phyloP scores from a whole-genome alignment of 2,329 filamentous ascomycete genomes.

The Colletotrichum eremochloae region DNA sequence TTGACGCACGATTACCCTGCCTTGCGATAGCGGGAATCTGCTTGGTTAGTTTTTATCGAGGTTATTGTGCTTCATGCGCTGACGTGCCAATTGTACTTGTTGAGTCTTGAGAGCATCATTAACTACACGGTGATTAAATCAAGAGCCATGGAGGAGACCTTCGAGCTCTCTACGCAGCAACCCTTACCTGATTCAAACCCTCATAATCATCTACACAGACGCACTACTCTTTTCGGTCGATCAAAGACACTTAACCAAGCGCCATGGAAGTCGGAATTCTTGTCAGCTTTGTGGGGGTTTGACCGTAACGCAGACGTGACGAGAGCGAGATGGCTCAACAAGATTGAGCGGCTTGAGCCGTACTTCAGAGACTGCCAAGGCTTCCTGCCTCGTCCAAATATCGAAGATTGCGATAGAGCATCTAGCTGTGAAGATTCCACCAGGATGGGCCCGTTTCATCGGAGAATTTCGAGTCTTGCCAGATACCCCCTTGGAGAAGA shows the following conservation, averaged over 20 bases:
- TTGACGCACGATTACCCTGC: too few relatives aligned
- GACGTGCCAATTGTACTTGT: too few relatives aligned
- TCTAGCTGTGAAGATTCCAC: background rate
- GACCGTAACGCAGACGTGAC: background rate
- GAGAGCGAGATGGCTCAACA: background rate
- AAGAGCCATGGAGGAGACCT: too few relatives aligned
- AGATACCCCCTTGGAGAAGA: background rate
- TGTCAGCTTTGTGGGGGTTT: background rate
- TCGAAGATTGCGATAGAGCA: background rate
- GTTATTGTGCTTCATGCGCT: too few relatives aligned
- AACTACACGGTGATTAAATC: too few relatives aligned
- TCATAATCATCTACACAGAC: too few relatives aligned
- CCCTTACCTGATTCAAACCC: too few relatives aligned
- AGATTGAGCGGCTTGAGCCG: background rate
- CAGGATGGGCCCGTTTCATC: background rate
- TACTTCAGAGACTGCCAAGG: background rate
- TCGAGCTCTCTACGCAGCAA: too few relatives aligned
- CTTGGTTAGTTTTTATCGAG: too few relatives aligned
- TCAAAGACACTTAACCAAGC: background rate
- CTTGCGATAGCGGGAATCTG: too few relatives aligned
- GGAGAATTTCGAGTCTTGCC: background rate
- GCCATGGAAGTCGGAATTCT: background rate
- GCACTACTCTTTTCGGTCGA: background rate
- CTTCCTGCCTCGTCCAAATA: background rate
- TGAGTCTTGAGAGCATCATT: too few relatives aligned